Conservation (phyloP, 2,329 filamentous ascomycete species). For the Aspergillus ochraceus region DNA sequence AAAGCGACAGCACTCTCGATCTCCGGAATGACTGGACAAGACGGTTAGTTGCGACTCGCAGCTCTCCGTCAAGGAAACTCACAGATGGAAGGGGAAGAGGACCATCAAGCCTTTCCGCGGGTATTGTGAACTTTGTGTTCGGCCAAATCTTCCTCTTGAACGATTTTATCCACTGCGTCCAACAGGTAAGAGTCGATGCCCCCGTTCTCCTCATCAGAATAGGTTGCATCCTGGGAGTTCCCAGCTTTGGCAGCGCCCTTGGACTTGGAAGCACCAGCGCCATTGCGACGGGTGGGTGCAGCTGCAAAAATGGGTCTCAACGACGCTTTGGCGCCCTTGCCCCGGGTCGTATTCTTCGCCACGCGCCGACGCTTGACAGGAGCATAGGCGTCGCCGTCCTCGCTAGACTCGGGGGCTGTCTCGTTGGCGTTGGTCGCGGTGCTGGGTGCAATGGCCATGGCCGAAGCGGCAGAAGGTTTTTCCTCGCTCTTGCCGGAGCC, state of each 20-base stretch:
- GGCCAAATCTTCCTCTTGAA: neutral
- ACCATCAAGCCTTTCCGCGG: neutral
- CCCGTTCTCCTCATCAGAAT: neutral
- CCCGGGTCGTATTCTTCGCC: constrained; percentile 4
- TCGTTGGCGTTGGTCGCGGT: neutral
- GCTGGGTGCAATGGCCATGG: neutral
- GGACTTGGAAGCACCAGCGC: neutral
- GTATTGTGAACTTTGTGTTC: neutral
- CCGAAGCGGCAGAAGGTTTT: neutral
- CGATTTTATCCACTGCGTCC: neutral
- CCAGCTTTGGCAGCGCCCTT: neutral
- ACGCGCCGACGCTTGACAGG: neutral
- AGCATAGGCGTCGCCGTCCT: neutral
- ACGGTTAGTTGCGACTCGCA: neutral
- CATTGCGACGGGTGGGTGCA: neutral
- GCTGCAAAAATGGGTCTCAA: constrained; percentile 22
- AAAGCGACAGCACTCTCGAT: too few relatives aligned
- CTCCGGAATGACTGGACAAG: neutral
- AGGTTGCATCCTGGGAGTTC: neutral
- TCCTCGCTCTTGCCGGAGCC: neutral
- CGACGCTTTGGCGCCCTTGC: constrained; percentile 21
- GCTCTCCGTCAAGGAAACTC: neutral
- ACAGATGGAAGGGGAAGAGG: neutral
- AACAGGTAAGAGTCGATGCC: neutral
- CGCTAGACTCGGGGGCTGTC: neutral